phyloP scores from a whole-genome alignment of 208 protist species.

The Leishmania guyanensis region DNA sequence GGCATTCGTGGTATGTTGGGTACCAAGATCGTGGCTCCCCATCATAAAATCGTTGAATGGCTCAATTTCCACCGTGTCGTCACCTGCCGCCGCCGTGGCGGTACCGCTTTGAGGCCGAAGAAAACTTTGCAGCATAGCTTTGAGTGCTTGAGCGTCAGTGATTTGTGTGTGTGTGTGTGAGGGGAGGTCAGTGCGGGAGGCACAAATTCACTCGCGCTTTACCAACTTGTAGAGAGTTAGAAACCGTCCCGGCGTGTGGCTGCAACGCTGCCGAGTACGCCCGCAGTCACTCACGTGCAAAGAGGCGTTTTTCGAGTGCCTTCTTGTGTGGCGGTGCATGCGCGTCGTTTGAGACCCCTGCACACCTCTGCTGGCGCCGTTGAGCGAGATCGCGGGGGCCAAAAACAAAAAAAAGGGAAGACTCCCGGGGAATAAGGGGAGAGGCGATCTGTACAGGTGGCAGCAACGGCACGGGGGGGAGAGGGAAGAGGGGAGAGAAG shows the following conservation, averaged over 20 bases:
- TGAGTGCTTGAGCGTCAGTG: background rate
- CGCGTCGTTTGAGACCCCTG: background rate
- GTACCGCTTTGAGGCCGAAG: constrained; percentile 40
- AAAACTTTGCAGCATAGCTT: constrained; percentile 58
- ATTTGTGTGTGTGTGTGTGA: background rate
- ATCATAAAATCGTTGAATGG: background rate
- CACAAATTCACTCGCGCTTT: background rate
- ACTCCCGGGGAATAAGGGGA: background rate
- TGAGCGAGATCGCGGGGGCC: background rate
- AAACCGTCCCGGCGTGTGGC: background rate
- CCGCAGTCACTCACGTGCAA: background rate
- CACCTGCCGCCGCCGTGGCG: background rate
- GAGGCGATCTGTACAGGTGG: background rate
- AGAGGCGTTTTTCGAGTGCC: background rate
- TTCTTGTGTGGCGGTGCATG: background rate
- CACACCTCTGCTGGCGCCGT: background rate
- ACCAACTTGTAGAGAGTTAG: background rate
- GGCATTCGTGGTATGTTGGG: background rate
- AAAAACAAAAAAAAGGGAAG: constrained; percentile 15
- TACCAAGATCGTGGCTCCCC: constrained; percentile 21
- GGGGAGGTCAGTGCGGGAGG: background rate
- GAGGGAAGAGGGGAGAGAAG: background rate
- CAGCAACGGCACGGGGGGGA: background rate
- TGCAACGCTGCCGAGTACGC: background rate
- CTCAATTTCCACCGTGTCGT: background rate